Base-by-base conservation (phyloP, 2,329 filamentous ascomycete genomes). In the Cladosporium sp. region DNA sequence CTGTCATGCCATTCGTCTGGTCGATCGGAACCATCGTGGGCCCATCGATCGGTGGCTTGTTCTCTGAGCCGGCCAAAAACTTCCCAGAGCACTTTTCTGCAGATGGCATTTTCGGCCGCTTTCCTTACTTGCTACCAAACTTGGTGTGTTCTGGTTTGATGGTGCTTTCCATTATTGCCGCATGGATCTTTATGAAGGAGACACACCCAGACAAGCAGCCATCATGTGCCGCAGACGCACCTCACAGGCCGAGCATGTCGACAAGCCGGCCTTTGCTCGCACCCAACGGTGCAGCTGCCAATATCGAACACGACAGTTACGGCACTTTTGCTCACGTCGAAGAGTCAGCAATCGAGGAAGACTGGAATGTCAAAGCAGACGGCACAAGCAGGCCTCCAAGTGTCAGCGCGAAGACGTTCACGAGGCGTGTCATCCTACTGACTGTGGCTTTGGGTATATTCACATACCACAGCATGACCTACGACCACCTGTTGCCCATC, bases 1-100 rank as follows among this genome's bases (percentile, higher is more conserved):
- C 91, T 2, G 84, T 96, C 45, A 96, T 97, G 90, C 92, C 92
- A 0, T 96, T 96, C 69, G 88, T 96, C 7, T 97, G 92, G 92
- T 88, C 84, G 49, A 87, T 96, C 55, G 92, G 92, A 22, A 95
- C 90, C 9, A 96, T 96, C 63, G 81, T 96, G 55, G 92, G 92
- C 0, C 89, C 92, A 62, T 89, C 88, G 5, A 91, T 97, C 64
- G 93, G 93, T 60, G 93, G 93, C 36, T 84, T 88, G 58, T 91
- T 96, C 71, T 89, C 92, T 60, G 86, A 90, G 64, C 92, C 93
- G 25, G 83, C 86, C 62, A 78, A 84, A 37, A 86, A 86, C 19
- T 96, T 89, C 73, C 92, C 93, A 19, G 75, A 80, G 25, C 45
- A 84, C 1, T 94, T 96, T 69, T 84, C 88, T 43, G 69, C 77